Evolutionary conservation across 495 filamentous ascomycete genomes (phyloP), one percentile per base, ranked within the genome.

Genomic region (Podospora pseudopauciseta): DNA sequence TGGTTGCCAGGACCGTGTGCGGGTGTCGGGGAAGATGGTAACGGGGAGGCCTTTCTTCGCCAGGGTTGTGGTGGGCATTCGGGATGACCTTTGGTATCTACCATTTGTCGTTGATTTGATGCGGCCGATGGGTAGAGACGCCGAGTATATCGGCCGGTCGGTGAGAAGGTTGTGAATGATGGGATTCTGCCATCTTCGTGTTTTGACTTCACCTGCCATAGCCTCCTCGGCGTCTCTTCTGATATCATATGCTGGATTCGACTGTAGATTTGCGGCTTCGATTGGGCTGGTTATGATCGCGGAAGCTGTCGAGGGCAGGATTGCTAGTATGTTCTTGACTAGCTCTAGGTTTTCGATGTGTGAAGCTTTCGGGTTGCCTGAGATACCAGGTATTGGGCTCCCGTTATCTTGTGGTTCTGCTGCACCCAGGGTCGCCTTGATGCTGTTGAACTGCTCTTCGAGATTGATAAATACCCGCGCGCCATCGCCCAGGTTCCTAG

Each of bases 121-220:
- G 23, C 89, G 85, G 60, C 86, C 85, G 4, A 87, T 79, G 0
- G 95, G 95, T 1, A 99, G 83, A 0, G 95, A 99, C 1, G 95
- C 93, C 11, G 94, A 97, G 68, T 92, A 89, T 23, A 92, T 82
- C 1, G 95, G 95, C 75, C 97, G 94, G 78, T 99, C 94, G 18
- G 95, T 99, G 19, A 99, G 86, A 7, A 98, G 89, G 72, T 96
- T 98, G 78, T 98, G 95, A 65, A 99, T 97, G 13, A 99, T 84
- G 1, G 94, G 93, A 74, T 99, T 98, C 70, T 91, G 88, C 75
- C 89, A 89, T 63, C 87, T 84, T 68, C 92, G 85, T 0, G 92
- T 93, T 59, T 87, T 86, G 1, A 93, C 91, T 60, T 86, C 87
- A 4, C 89, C 87, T 1, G 87, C 78, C 34, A 87, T 80, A 71